Evolutionary conservation across 495 filamentous ascomycete species (phyloP).

Genomic region (Bathelium albidoporum): DNA sequence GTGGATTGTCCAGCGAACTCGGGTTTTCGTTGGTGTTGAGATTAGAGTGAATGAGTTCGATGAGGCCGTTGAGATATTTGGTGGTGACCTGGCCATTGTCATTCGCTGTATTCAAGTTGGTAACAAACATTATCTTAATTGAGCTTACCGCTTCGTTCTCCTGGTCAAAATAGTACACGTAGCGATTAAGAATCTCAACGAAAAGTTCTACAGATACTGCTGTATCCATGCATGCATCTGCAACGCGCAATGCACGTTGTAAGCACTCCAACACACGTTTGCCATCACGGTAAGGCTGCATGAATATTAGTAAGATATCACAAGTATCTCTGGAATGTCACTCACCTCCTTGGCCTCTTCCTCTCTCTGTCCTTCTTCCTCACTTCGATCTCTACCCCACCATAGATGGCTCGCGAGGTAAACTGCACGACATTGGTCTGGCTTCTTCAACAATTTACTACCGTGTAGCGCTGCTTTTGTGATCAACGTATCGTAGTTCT

Average conservation of each 20-base stretch:
- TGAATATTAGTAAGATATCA: conserved; percentile 22
- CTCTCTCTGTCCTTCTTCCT: conserved; percentile 50
- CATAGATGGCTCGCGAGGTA: conserved; percentile 93
- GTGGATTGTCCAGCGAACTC: conserved; percentile 69
- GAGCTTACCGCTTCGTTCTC: conserved; percentile 83
- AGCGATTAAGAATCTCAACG: conserved; percentile 94
- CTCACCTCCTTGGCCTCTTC: conserved; percentile 59
- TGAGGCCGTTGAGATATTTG: conserved; percentile 95
- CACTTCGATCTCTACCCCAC: conserved; percentile 88
- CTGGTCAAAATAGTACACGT: conserved; percentile 98
- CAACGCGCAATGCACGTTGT: conserved; percentile 88
- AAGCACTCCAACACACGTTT: conserved; percentile 94
- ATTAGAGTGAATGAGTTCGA: conserved; percentile 96
- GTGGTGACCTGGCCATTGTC: conserved; percentile 60
- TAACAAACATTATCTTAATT: neutral
- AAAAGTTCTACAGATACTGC: conserved; percentile 95
- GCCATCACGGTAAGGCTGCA: conserved; percentile 86
- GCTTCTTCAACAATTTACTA: conserved; percentile 94
- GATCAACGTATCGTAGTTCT: conserved; percentile 97
- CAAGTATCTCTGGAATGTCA: conserved; percentile 3
- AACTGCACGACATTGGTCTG: conserved; percentile 92
- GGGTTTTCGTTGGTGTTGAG: conserved; percentile 76
- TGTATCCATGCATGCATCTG: conserved; percentile 99
- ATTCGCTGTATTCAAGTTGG: neutral
- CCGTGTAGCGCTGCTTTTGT: conserved; percentile 95